Conservation (phyloP, 371 early-diverging fungal species). For the Fennellomyces sp. region DNA sequence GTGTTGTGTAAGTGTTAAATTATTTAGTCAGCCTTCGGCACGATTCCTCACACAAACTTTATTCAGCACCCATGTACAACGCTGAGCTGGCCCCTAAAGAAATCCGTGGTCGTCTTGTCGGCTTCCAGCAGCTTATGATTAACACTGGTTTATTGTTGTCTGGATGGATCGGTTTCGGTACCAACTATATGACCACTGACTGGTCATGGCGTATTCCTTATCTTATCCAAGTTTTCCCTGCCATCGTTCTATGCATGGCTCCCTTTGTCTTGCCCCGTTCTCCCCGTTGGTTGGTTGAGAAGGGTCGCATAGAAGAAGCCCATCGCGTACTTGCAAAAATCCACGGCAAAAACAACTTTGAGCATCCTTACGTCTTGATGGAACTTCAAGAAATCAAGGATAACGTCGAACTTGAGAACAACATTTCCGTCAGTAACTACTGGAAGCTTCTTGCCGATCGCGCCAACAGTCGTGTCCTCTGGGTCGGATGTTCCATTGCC, state of each 20-base stretch:
- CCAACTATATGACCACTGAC: conserved; percentile 26
- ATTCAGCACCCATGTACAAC: conserved; percentile 82
- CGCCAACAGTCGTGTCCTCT: conserved; percentile 57
- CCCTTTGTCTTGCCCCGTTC: conserved; percentile 59
- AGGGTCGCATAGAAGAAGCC: conserved; percentile 64
- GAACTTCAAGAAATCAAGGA: conserved; percentile 82
- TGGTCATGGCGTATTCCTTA: conserved; percentile 56
- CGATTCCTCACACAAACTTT: conserved; percentile 6
- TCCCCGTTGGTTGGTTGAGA: conserved; percentile 54
- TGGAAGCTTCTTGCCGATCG: conserved; percentile 73
- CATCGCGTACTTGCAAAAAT: conserved; percentile 75
- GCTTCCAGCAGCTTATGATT: conserved; percentile 51
- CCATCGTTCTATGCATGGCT: conserved; percentile 46
- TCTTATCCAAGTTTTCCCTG: conserved; percentile 52
- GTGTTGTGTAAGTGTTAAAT: conserved; percentile 42
- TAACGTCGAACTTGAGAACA: conserved; percentile 70
- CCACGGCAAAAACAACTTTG: conserved; percentile 59
- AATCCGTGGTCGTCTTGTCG: conserved; percentile 54
- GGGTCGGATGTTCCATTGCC: conserved; percentile 75
- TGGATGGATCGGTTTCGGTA: conserved; percentile 49
- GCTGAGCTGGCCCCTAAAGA: conserved; percentile 73
- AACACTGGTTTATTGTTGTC: conserved; percentile 51
- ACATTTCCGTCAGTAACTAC: conserved; percentile 69
- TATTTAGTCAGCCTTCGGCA: not conserved
- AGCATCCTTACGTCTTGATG: conserved; percentile 60